Base-by-base conservation (phyloP, 257 asterid genomes). In the Parsonsia alboflavescens region DNA sequence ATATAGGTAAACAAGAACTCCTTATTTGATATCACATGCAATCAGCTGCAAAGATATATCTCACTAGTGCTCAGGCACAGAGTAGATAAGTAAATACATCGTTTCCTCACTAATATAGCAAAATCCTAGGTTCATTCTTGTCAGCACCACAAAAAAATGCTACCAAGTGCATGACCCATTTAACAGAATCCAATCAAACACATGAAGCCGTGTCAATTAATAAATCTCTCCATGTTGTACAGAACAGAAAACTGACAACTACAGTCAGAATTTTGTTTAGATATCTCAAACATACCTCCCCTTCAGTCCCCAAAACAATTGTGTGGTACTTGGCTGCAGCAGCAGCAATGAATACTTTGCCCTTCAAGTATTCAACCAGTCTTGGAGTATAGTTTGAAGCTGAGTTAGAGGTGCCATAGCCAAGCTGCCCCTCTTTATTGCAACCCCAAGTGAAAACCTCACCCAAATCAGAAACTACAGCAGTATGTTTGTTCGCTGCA, bases 341-440 rank as follows among this genome's bases (percentile, higher is more conserved):
- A 80, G 91, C 96, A 48, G 85, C 87, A 74, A 79, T 77, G n/a
- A 92, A 85, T 70, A 80, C 81, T 88, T 86, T 95, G 30, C 98
- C 98, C 87, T 91, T 92, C 86, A 95, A 84, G 88, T 81, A 89
- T 68, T 93, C 99, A 80, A 95, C 99, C 67, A 91, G 82, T 84
- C 98, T 85, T 11, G 99, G 99, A 74, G 91, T 84, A 83, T 89
- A 92, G 82, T 95, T 91, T 72, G 98, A 92, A 63, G 99, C 97
- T 8, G 99, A 92, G 78, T 95, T 95, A 56, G 96, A 91, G 78
- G 99, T 95, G 73, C 98, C 99, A 72, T 95, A 95, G 75, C 99
- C 99, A 70, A 95, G 97, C 87, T 95, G 99, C 57, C 99, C 99
- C 88, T 95, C 97, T 84, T 85, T 95, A 82, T 95, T 95, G 93